Percentiles rank a stretch among this genome's conserved stretches.
These are phyloP conservation scores for Eimeria acervulina DNA, from an alignment of 169 alveolate genomes.

Conservation along the genomic window DNA sequence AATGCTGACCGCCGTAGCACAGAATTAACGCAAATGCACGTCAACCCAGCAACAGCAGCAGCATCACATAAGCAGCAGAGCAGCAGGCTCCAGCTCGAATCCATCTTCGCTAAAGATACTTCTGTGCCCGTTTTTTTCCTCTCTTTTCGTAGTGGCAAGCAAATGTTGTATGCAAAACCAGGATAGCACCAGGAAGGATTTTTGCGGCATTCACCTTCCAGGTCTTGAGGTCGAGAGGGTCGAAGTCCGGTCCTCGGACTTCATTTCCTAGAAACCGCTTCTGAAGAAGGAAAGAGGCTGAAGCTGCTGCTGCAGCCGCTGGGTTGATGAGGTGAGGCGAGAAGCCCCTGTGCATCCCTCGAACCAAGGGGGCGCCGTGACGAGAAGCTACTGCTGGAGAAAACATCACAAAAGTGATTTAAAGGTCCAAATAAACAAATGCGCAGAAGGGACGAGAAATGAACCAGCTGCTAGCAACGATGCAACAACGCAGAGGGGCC, in stretches of 20 bases:
- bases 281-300: neutral
- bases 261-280: constrained; percentile 74
- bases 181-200: too few relatives aligned
- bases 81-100: too few relatives aligned
- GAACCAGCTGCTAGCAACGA: neutral
- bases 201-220: constrained; percentile 19
- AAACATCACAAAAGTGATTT: neutral
- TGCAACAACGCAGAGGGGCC: constrained; percentile 4
- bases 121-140: too few relatives aligned
- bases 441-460: neutral
- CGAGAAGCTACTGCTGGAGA: constrained; percentile 10
- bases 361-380: neutral
- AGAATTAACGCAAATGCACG: too few relatives aligned
- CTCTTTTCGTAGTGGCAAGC: too few relatives aligned
- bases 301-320: neutral
- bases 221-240: constrained; percentile 38
- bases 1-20: neutral
- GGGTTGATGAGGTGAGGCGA: neutral
- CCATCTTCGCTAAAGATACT: too few relatives aligned
- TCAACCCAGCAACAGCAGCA: too few relatives aligned
- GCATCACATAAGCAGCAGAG: too few relatives aligned
- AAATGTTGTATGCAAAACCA: too few relatives aligned
- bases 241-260: constrained; percentile 74
- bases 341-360: neutral
- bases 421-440: neutral